Percentiles rank a stretch among this genome's conserved stretches.
phyloP scores from a whole-genome alignment of 306 rosid species.

The Notholithocarpus densiflorus region DNA sequence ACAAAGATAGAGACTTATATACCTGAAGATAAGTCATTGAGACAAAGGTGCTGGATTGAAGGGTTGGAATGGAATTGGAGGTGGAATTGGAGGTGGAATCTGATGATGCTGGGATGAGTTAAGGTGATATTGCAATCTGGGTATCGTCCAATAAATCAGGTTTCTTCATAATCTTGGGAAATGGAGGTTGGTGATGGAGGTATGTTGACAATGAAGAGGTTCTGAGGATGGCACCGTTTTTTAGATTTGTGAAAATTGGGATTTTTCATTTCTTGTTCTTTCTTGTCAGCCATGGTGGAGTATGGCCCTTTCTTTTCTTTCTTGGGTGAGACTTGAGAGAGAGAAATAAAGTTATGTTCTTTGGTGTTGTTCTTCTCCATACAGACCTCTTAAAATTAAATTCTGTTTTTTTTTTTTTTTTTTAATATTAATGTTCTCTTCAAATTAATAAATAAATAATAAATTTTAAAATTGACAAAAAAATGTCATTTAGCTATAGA shows the following conservation, averaged over 20 bases:
- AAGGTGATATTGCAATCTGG: constrained; percentile 62
- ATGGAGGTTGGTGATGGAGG: constrained; percentile 3
- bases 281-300: constrained; percentile 30
- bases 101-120: constrained; percentile 83
- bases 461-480: no score
- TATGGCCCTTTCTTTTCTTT: not conserved
- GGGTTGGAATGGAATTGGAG: constrained; percentile 57
- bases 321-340: not conserved
- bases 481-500: no score
- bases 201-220: constrained; percentile 58
- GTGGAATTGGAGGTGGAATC: no score
- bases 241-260: constrained; percentile 65
- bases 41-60: constrained; percentile 42
- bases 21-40: constrained; percentile 72
- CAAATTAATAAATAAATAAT: no score
- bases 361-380: no score
- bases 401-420: no score
- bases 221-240: constrained; percentile 68
- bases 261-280: constrained; percentile 34
- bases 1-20: not conserved
- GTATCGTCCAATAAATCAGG: constrained; percentile 58
- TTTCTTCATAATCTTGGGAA: constrained; percentile 31
- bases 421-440: no score
- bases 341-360: not conserved
- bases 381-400: no score